Evolutionary conservation across 108 stramenopile genomes (phyloP).

Genomic region (Skeletonema grethae): DNA sequence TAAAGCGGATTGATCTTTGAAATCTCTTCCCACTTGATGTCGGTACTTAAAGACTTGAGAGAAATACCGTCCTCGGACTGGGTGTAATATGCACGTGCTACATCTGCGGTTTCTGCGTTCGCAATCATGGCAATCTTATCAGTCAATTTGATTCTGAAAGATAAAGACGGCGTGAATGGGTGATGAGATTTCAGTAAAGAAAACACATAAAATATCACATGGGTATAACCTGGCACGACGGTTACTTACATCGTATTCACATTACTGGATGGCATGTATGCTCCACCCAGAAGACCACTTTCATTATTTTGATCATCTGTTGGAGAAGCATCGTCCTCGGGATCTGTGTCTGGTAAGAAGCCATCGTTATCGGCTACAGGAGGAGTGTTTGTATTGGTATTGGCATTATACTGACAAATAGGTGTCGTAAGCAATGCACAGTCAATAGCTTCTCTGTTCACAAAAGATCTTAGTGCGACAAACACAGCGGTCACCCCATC

Average conservation of each 20-base stretch:
- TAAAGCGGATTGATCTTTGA: conserved; percentile 35
- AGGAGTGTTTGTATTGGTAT: conserved; percentile 21
- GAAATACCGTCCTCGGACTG: conserved; percentile 35
- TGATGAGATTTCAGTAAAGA: background rate
- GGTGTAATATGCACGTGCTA: conserved; percentile 30
- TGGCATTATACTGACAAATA: conserved; percentile 19
- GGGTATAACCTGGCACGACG: too few species aligned
- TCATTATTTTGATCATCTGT: conserved; percentile 21
- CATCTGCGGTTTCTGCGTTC: conserved; percentile 18
- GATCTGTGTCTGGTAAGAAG: conserved; percentile 43
- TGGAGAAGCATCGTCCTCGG: conserved; percentile 17
- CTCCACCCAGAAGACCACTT: conserved; percentile 12
- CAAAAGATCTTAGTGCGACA: conserved; percentile 23
- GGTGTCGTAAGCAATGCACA: conserved; percentile 24
- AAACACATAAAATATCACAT: too few species aligned
- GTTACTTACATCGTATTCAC: conserved; percentile 34
- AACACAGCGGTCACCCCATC: conserved; percentile 22
- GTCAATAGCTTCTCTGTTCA: conserved; percentile 9
- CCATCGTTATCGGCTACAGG: conserved; percentile 54
- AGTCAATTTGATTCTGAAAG: conserved; percentile 36
- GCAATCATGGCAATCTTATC: conserved; percentile 25
- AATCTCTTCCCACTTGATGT: conserved; percentile 13
- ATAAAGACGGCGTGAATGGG: background rate
- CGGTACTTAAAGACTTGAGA: conserved; percentile 26
- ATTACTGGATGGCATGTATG: conserved; percentile 25